phyloP scores from a whole-genome alignment of 2,329 filamentous ascomycete species.

The Colletotrichum lentis region DNA sequence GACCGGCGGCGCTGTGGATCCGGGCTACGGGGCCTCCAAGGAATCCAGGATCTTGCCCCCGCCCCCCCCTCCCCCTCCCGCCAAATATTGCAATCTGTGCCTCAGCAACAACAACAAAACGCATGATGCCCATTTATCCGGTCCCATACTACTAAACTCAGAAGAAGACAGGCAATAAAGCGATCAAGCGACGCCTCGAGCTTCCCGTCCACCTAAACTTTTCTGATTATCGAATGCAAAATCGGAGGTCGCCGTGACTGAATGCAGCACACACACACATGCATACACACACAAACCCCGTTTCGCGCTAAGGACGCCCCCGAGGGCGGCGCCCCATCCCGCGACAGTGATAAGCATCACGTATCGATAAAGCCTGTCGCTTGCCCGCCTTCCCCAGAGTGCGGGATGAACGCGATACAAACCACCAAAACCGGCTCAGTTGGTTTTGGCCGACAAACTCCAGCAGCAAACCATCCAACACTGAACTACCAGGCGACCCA shows the following conservation, averaged over 20 bases:
- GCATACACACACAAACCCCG: not conserved
- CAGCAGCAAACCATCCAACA: not conserved
- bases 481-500: not conserved
- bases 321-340: constrained; percentile 33
- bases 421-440: not conserved
- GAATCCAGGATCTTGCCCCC: not conserved
- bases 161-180: not conserved
- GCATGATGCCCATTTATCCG: not conserved
- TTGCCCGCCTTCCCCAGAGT: constrained; percentile 1
- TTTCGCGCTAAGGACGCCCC: constrained; percentile 33
- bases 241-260: constrained; percentile 40
- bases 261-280: constrained; percentile 20
- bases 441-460: not conserved
- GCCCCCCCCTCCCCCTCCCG: not conserved
- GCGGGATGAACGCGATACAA: not conserved
- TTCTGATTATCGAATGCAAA: not conserved
- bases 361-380: constrained; percentile 21
- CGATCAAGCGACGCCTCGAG: constrained; percentile 5
- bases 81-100: not conserved
- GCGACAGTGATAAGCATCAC: constrained; percentile 33
- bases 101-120: not conserved
- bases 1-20: constrained; percentile 4
- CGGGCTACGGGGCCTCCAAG: not conserved
- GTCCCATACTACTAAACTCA: too few species aligned
- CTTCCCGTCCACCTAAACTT: not conserved